Evolutionary conservation across 495 filamentous ascomycete genomes (phyloP).

Genomic region (Rostrohypoxylon terebratum): DNA sequence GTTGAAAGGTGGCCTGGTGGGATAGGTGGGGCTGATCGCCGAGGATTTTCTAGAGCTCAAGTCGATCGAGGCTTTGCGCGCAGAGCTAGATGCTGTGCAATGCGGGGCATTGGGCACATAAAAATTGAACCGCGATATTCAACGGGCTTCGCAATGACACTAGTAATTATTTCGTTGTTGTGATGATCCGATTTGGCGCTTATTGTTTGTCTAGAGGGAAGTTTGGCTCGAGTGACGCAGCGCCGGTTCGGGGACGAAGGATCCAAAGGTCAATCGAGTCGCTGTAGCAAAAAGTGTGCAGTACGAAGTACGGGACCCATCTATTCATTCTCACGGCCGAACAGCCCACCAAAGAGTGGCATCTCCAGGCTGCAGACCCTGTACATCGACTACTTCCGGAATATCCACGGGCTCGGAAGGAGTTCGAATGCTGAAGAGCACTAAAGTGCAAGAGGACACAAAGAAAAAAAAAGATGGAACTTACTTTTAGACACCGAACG

Average conservation of each 20-base stretch:
- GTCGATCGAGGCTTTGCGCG: constrained; percentile 45
- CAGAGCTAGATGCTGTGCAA: constrained; percentile 38
- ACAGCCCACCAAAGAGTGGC: constrained; percentile 7
- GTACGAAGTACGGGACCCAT: constrained; percentile 13
- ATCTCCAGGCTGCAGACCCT: constrained; percentile 16
- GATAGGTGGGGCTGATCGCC: constrained; percentile 44
- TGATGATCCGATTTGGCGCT: constrained; percentile 13
- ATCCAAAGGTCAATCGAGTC: constrained; percentile 43
- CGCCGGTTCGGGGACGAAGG: constrained; percentile 43
- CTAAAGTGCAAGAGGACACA: constrained; percentile 21
- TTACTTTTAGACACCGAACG: constrained; percentile 57
- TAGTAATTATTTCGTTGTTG: constrained; percentile 10
- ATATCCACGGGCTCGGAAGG: constrained; percentile 18
- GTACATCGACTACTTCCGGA: constrained; percentile 3
- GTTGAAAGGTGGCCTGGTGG: constrained; percentile 31
- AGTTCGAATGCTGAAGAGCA: constrained; percentile 46
- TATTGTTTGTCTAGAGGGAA: constrained; percentile 9
- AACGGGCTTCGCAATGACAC: constrained; percentile 12
- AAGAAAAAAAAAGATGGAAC: constrained; percentile 40
- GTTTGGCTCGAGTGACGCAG: constrained; percentile 48
- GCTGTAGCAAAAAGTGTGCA: constrained; percentile 29
- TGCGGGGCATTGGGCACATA: constrained; percentile 45
- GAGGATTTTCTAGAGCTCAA: constrained; percentile 43
- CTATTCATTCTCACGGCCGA: constrained; percentile 22
- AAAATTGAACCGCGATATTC: constrained; percentile 21